These are phyloP conservation scores for Candida sp. DNA, from an alignment of 1,139 yeast genomes.

Conservation along the genomic window DNA sequence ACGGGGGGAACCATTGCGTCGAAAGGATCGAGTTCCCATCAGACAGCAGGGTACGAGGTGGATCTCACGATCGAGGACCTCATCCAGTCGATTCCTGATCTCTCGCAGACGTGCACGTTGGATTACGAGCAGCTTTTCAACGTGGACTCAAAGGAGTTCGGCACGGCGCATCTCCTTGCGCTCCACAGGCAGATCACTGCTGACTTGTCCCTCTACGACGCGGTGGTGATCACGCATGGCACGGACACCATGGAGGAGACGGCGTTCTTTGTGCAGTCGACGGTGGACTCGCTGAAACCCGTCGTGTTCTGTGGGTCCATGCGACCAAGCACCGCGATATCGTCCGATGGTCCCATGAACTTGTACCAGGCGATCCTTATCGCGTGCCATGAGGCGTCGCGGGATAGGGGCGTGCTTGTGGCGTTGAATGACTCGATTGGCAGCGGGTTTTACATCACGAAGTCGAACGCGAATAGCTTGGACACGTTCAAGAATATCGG, in stretches of 20 bases:
- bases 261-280: constrained; percentile 66
- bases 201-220: constrained; percentile 52
- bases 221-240: constrained; percentile 72
- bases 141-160: constrained; percentile 67
- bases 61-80: constrained; percentile 70
- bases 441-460: constrained; percentile 71
- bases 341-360: constrained; percentile 78
- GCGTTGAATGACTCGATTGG: constrained; percentile 71
- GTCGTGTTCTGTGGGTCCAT: constrained; percentile 73
- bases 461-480: constrained; percentile 69
- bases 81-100: constrained; percentile 61
- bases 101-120: constrained; percentile 58
- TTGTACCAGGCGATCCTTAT: constrained; percentile 71
- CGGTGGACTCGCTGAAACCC: constrained; percentile 60
- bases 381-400: constrained; percentile 54
- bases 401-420: constrained; percentile 64
- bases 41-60: constrained; percentile 72
- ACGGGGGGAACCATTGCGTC: constrained; percentile 82
- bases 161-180: constrained; percentile 39
- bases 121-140: constrained; percentile 71
- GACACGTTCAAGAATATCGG: constrained; percentile 72
- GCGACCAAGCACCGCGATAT: constrained; percentile 73
- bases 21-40: constrained; percentile 56
- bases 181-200: constrained; percentile 46
- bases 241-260: constrained; percentile 78